Evolutionary conservation across 257 asterid species (phyloP).

Genomic region (Anisodus tanguticus): DNA sequence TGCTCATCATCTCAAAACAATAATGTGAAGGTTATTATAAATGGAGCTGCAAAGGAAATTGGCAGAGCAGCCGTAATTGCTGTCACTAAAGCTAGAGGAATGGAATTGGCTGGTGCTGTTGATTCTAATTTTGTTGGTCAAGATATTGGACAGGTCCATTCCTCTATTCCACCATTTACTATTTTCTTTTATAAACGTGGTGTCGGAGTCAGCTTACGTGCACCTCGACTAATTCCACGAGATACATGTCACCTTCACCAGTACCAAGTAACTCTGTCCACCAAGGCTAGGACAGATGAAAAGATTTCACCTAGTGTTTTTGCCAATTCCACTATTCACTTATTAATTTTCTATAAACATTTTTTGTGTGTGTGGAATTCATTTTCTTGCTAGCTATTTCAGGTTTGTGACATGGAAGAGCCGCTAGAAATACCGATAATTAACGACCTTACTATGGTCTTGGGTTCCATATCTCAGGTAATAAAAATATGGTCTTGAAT

Average conservation of each 20-base stretch:
- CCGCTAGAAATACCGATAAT: conserved; percentile 81
- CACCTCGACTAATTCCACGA: neutral
- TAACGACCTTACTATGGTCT: conserved; percentile 80
- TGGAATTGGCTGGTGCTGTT: conserved; percentile 91
- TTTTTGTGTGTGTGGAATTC: conserved; percentile 27
- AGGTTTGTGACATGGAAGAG: conserved; percentile 92
- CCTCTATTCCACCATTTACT: neutral
- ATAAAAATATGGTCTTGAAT: neutral
- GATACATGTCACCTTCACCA: neutral
- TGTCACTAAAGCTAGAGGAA: conserved; percentile 82
- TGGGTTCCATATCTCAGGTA: conserved; percentile 94
- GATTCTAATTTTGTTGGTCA: conserved; percentile 74
- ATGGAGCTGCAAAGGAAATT: conserved; percentile 90
- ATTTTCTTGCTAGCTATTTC: neutral
- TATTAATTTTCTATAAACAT: conserved; percentile 37
- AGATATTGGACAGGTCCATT: conserved; percentile 75
- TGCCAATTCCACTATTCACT: neutral
- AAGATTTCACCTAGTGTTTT: neutral
- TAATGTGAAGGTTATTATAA: conserved; percentile 76
- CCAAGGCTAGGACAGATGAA: too few relatives aligned
- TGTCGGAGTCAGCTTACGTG: conserved; percentile 64
- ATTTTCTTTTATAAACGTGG: conserved; percentile 34
- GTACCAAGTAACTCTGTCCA: too few relatives aligned
- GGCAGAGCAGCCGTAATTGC: conserved; percentile 91
- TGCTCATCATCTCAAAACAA: conserved; percentile 64